Evolutionary conservation across 257 asterid species (phyloP), one percentile per base, ranked within the genome.

Genomic region (Galeopsis tetrahit): DNA sequence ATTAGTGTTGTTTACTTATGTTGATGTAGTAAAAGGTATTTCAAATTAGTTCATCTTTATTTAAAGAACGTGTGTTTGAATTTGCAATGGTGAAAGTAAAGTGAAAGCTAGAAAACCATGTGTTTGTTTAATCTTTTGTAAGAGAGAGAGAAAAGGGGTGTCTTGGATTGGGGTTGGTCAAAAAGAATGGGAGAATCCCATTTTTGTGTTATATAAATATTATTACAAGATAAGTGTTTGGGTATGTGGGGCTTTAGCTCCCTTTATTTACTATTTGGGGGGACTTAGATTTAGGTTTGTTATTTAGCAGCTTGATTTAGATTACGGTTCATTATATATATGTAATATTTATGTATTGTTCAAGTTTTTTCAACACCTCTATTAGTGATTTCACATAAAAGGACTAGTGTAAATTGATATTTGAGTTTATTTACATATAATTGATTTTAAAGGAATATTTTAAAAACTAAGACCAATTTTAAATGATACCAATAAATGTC

Each of bases 131-230:
- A 35, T 81, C 43, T 80, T 65, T 56, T 74, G 72, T 72, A 83
- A 75, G 69, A 70, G 62, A 77, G 69, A 77, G 67, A 58, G 21
- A 32, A 82, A 85, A 76, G 90, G 75, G 56, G 74, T 66, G 65
- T 82, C 86, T 83, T 82, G 91, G 87, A 87, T 77, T 82, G 63
- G 65, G 75, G 66, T 7, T 76, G 76, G 92, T 87, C 82, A 89
- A 83, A 86, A 81, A 72, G 78, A 72, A 67, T 64, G 78, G 66
- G 79, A 66, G 75, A 66, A 69, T 75, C 83, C 63, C 57, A 63
- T 68, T 58, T 71, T 33, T 64, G 17, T 38, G 71, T 28, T 53
- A 66, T 28, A 34, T 61, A 64, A 10, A 57, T 69, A 32, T 44
- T 52, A n/a, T 49, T 39, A 48, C 61, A 32, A 11, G 66, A 67